These are phyloP conservation scores for Dioszegia crocea DNA, from an alignment of 768 basidiomycete species.

Conservation along the genomic window DNA sequence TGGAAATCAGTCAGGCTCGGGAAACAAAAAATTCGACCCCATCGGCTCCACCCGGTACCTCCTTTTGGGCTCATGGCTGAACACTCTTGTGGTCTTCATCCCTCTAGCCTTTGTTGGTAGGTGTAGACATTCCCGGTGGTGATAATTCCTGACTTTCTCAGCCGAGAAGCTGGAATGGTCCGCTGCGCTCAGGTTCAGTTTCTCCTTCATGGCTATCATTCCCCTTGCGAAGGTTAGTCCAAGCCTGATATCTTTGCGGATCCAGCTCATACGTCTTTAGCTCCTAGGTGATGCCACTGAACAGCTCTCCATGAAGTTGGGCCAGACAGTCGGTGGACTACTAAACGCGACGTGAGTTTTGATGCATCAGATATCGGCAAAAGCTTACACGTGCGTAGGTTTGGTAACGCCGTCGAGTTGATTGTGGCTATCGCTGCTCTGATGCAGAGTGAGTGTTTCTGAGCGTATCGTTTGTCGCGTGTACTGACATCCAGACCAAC, in stretches of 20 bases:
- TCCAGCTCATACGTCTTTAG: slow-evolving; percentile 9
- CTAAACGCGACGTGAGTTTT: slow-evolving; percentile 61
- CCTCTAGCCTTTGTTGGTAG: slow-evolving; percentile 68
- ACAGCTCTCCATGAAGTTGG: slow-evolving; percentile 58
- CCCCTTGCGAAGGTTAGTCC: slow-evolving; percentile 73
- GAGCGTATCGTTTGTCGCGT: not conserved
- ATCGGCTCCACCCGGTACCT: slow-evolving; percentile 45
- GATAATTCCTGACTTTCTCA: slow-evolving; percentile 10
- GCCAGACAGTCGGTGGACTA: slow-evolving; percentile 78
- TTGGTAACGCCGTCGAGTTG: slow-evolving; percentile 63
- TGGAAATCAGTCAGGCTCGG: not conserved
- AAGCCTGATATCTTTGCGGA: not conserved
- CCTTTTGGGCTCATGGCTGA: slow-evolving; percentile 58
- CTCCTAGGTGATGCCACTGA: slow-evolving; percentile 49
- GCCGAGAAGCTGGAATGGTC: slow-evolving; percentile 43
- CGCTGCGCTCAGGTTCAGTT: slow-evolving; percentile 58
- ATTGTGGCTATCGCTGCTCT: slow-evolving; percentile 85
- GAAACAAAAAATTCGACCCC: slow-evolving; percentile 24
- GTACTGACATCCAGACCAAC: slow-evolving; percentile 56
- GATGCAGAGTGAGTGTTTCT: slow-evolving; percentile 62
- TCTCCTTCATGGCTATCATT: slow-evolving; percentile 76
- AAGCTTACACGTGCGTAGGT: slow-evolving; percentile 15
- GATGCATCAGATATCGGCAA: not conserved
- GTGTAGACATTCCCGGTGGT: slow-evolving; percentile 16
- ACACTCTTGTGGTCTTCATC: slow-evolving; percentile 72